Percentiles rank a stretch among this genome's conserved stretches.
Conservation (phyloP, 1,284 basidiomycete genomes). For the Marasmius fiardii region DNA sequence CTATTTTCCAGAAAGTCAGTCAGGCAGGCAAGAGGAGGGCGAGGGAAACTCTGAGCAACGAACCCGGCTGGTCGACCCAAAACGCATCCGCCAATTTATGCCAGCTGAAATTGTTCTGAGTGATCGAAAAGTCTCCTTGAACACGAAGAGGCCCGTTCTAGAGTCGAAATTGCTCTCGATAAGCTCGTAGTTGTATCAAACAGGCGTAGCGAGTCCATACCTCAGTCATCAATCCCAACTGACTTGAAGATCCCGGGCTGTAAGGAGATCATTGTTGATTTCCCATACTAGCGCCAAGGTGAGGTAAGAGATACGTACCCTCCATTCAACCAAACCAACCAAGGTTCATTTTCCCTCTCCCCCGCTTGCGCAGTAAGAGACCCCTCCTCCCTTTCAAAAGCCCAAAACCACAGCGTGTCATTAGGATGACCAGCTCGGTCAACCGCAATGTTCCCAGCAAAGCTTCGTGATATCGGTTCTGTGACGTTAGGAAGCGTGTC, state of each 20-base stretch:
- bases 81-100: conserved; percentile 10
- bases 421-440: conserved; percentile 9
- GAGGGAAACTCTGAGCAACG: not conserved
- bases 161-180: not conserved
- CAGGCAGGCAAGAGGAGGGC: no score
- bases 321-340: conserved; percentile 12
- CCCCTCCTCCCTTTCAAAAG: conserved; percentile 9
- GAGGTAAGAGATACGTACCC: conserved; percentile 4
- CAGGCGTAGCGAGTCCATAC: not conserved
- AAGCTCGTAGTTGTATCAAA: not conserved
- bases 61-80: conserved; percentile 14
- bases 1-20: not conserved
- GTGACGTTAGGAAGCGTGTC: conserved; percentile 11
- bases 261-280: not conserved
- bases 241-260: not conserved
- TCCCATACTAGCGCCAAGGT: not conserved
- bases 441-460: conserved; percentile 3
- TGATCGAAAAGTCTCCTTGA: conserved; percentile 8
- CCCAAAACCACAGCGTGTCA: conserved; percentile 13
- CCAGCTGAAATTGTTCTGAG: conserved; percentile 12
- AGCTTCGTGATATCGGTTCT: conserved; percentile 7
- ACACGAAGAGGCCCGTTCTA: conserved; percentile 5
- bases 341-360: conserved; percentile 11
- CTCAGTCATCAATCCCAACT: not conserved
- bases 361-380: conserved; percentile 8